Base-by-base conservation (phyloP, 2,329 filamentous ascomycete species). In the Aureobasidium sp. region DNA sequence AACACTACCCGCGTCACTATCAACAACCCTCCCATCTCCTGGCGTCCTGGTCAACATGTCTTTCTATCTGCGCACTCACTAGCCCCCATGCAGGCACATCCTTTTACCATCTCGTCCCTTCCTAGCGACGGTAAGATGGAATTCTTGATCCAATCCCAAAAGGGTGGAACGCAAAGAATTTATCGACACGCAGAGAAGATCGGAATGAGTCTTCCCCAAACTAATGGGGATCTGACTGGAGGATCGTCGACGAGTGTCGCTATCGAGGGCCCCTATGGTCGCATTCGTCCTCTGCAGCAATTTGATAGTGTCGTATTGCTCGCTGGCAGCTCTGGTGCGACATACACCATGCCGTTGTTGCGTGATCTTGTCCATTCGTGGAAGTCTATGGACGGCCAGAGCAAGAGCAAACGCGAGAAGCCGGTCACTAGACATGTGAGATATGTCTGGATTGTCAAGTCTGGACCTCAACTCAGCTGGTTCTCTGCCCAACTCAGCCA, bases 11-110 rank as follows among this genome's bases (percentile, higher is more conserved):
- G 79, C 9, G 76, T 88, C 63, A 81, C 79, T 0, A 79, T 87
- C 48, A 68, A 74, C 1, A 77, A 82, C 24, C 81, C 82, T 1
- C 78, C 80, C 2, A 77, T 86, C 56, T 73, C 69, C 19, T 88
- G 85, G 85, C 77, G 71, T 31, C 78, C 85, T 3, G 85, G 85
- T 1, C 85, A 88, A 64, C 85, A 88, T 68, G 77, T 83, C 0
- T 85, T 86, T 66, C 72, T 88, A 2, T 81, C 81, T 5, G 85
- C 77, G 67, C 85, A 81, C 67, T 77, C 76, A 0, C 69, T 85
- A 40, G 76, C 78, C 19, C 83, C 82, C 0, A 71, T 87, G 1
- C 82, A 87, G 67, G 81, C 80, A 27, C 85, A 88, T 65, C 85
- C 85, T 0, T 87, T 87, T 67, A 87, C 84, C 1, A 83, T 87